Base-by-base conservation (phyloP, 78 protist genomes). In the Dictyostelium capitatum region DNA sequence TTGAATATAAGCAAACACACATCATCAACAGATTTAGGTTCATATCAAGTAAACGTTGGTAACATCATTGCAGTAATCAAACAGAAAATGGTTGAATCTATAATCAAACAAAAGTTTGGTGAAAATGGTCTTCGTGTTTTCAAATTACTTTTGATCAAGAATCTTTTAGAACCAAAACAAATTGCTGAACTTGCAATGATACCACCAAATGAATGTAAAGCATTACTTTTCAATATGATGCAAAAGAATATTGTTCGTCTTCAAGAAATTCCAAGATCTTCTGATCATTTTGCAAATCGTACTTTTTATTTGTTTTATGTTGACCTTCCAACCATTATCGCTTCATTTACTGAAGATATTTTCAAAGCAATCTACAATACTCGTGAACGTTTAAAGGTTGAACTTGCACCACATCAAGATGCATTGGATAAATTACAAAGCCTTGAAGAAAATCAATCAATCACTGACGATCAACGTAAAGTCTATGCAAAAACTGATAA, bases 131-230 rank as follows among this genome's bases (percentile, higher is more conserved):
- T 90, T 25, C 37, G 95, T 47, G 80, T 90, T 2, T 90, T 90
- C 81, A 80, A 81, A 57, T 15, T 90, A 37, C 73, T 79, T 11
- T 32, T 90, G 48, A 90, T 80, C 23, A 90, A 90, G 41, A 90
- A 90, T 53, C 9, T 70, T 47, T 69, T 90, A 6, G 95, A 90
- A 32, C 82, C 82, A 41, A 90, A 90, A 50, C 87, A 90, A 32
- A 90, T 90, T 2, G 80, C 95, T 15, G 95, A 90, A 3, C 14
- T 62, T 25, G 95, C 89, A 0, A 90, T 90, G 95, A 80, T 90
- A 6, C 95, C 89, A 17, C 28, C 77, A 8, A 80, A 80, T 20
- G 90, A 80, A n/a, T 69, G 79, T 7, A 80, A 81, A 25, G 53
- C 53, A 19, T 41, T 90, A 0, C 53, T 90, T 0, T 90, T 82